phyloP scores from a whole-genome alignment of 176 grass and related monocot species.

The Musa beccarii region DNA sequence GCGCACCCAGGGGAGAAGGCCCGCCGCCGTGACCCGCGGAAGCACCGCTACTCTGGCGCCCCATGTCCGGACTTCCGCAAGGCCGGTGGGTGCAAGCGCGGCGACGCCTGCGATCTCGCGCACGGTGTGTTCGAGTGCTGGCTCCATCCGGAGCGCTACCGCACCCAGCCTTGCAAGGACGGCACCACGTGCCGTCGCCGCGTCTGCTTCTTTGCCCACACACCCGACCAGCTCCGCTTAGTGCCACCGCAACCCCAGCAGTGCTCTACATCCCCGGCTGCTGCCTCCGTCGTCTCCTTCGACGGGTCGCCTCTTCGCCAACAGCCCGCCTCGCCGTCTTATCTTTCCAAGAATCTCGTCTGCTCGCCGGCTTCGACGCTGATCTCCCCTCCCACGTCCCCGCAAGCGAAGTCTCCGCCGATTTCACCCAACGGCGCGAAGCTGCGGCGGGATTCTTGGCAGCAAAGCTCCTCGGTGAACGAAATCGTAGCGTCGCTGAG shows the following conservation, averaged over 20 bases:
- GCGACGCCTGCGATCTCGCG: constrained; percentile 1
- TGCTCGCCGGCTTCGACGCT: constrained; percentile 15
- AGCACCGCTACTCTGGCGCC: constrained; percentile 76
- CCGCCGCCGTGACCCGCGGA: constrained; percentile 67
- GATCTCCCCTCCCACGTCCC: neutral
- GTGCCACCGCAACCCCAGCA: neutral
- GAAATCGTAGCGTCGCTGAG: constrained; percentile 6
- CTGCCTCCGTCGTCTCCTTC: neutral
- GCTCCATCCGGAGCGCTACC: constrained; percentile 14
- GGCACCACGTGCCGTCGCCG: constrained; percentile 9
- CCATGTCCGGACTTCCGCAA: constrained; percentile 93
- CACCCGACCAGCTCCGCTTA: constrained; percentile 7
- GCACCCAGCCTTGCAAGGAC: constrained; percentile 16
- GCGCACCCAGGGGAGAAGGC: constrained; percentile 97
- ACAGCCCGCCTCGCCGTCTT: neutral
- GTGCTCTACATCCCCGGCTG: neutral
- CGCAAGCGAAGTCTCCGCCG: neutral
- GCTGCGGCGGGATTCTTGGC: constrained; percentile 2
- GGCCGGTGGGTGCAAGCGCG: constrained; percentile 24
- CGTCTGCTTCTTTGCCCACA: constrained; percentile 22
- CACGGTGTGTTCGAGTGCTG: constrained; percentile 16
- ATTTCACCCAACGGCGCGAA: neutral
- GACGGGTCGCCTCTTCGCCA: constrained; percentile 17
- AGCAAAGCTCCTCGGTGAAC: neutral
- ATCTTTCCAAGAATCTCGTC: neutral